phyloP scores from a whole-genome alignment of 345 rosid species.

The Excoecaria agallocha region DNA sequence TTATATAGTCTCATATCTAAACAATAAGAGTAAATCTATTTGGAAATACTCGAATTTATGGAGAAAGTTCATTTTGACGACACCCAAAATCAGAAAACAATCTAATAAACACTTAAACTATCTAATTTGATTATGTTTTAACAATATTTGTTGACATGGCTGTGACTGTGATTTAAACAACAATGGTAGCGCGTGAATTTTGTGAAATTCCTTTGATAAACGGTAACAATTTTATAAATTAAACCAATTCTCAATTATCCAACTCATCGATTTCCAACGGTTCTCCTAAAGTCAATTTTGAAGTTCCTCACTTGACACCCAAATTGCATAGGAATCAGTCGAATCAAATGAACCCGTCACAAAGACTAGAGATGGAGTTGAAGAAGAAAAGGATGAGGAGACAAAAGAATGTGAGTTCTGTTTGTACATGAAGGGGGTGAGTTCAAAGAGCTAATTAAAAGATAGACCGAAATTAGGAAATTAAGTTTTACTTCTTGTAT shows the following conservation, averaged over 20 bases:
- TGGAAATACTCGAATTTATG: too few relatives aligned
- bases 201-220: too few relatives aligned
- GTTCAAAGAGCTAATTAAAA: slow-evolving; percentile 36
- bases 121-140: too few relatives aligned
- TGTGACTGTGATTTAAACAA: too few relatives aligned
- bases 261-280: slow-evolving; percentile 1
- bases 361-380: neutral
- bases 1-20: too few relatives aligned
- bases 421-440: slow-evolving; percentile 89
- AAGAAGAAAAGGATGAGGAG: slow-evolving; percentile 38
- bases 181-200: too few relatives aligned
- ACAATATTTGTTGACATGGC: too few relatives aligned
- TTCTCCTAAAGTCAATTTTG: slow-evolving; percentile 1
- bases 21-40: too few relatives aligned
- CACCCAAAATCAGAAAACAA: too few relatives aligned
- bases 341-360: slow-evolving; percentile 13
- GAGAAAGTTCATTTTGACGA: too few relatives aligned
- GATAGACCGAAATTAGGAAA: neutral
- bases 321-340: neutral
- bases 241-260: neutral
- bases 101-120: too few relatives aligned
- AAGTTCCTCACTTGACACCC: neutral
- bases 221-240: too few relatives aligned
- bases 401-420: slow-evolving; percentile 85
- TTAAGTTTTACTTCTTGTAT: neutral